Conservation (phyloP, 129 eudicot genomes). For the Ambrosia artemisiifolia region DNA sequence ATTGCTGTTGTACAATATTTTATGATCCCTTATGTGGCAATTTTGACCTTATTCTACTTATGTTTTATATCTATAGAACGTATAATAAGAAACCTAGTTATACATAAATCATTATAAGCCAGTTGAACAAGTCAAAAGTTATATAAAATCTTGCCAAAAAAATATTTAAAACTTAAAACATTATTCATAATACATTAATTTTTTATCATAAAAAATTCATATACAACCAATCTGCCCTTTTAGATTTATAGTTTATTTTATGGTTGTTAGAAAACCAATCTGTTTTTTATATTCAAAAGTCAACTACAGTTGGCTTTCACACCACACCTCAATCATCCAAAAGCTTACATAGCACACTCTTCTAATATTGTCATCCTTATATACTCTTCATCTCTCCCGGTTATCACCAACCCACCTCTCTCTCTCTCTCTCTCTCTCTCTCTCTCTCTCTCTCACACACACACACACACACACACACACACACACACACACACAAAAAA, state of each 20-base stretch:
- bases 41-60: too few species aligned
- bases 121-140: neutral
- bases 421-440: slow-evolving; percentile 10
- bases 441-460: neutral
- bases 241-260: neutral
- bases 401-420: neutral
- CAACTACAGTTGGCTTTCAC: slow-evolving; percentile 48
- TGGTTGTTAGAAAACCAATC: slow-evolving; percentile 3
- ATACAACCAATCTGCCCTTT: neutral
- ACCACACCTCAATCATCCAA: slow-evolving; percentile 41
- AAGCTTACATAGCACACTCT: slow-evolving; percentile 41
- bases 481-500: neutral
- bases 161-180: neutral
- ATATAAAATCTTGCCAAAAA: neutral
- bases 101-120: neutral
- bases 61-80: too few species aligned
- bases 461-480: slow-evolving; percentile 11
- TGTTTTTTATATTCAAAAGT: neutral
- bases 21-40: neutral
- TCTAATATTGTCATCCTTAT: slow-evolving; percentile 21
- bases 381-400: slow-evolving; percentile 24
- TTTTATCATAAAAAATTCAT: neutral
- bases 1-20: neutral
- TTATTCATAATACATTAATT: neutral
- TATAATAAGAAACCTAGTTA: neutral